Evolutionary conservation across 352 stramenopile species (phyloP), one percentile per base, ranked within the genome.

Genomic region (Phytophthora sp.): DNA sequence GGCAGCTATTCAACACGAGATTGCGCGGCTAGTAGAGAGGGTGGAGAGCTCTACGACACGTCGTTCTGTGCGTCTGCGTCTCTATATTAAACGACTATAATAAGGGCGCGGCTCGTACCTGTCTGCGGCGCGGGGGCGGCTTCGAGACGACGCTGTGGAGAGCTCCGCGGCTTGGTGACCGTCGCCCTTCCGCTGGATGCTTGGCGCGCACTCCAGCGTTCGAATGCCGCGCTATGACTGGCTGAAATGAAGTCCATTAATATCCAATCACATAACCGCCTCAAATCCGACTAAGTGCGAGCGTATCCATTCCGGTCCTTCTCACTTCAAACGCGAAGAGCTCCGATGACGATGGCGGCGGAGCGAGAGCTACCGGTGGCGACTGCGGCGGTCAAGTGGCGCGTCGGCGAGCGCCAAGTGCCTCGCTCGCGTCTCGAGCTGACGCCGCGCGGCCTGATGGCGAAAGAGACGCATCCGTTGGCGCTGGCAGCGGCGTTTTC

Each of bases 401-500:
- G 75, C 5, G 61, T 90, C 15, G 69, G 63, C 0, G 49, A 72
- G 51, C 79, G 83, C 1, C 54, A 73, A 0, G 12, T 65, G 21
- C 72, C 70, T 26, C 44, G 50, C 0, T 79, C 49, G 53, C 60
- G 66, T 26, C 65, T 50, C 3, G 57, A 82, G 2, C 45, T 85
- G 2, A 28, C 51, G 8, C 38, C 60, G 1, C 48, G 46, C 8
- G 30, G 37, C 3, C 32, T 92, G 18, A 27, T 31, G 10, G 53
- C 55, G 2, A 67, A 67, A 10, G 77, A 83, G 26, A 44, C 68
- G 49, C 83, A 92, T 73, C 81, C 83, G 11, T 51, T 92, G 12
- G 62, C 56, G 44, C 20, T 66, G 32, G 37, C 32, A 23, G n/a
- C 51, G 38, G n/a, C 44, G 23, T 56, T 66, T 56, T 37, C 54